Base-by-base conservation (phyloP, 2,329 filamentous ascomycete genomes). In the Gyromitra esculenta region DNA sequence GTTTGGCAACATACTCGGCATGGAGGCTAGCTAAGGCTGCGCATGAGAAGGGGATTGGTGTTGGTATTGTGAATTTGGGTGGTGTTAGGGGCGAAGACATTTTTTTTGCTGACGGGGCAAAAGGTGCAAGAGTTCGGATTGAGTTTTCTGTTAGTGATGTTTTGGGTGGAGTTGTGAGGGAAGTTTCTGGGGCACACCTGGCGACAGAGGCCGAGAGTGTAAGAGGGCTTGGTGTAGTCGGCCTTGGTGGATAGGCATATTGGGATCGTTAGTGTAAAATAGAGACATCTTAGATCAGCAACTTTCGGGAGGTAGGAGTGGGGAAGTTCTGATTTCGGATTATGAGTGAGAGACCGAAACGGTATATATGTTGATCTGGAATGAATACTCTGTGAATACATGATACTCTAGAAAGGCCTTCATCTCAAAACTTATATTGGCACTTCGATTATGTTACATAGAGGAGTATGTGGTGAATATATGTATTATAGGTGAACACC, bases 1-100 rank as follows among this genome's bases (percentile, higher is more conserved):
- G 93, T 77, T 87, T 98, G 62, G 96, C 96, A 5, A 98, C 96
- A 0, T 98, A 97, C 83, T 97, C 94, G 9, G 96, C 96, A 0
- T 99, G 94, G 94, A 87, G 95, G 74, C 84, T 99, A 70, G 93
- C 92, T 1, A 95, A 94, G 85, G 86, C 91, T 75, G 96, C 95
- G 39, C 91, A 91, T 80, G 92, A 96, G 80, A 88, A 90, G 78
- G 90, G 90, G 0, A 95, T 96, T 89, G 91, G 93, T 15, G 92
- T 98, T 82, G 94, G 91, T 0, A 90, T 97, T 54, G 85, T 97
- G 75, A 98, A 97, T 81, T 87, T 97, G 75, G 92, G 93, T n/a
- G 92, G 93, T 8, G 90, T 94, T 35, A 87, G 92, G 80, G 91
- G 92, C 15, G 92, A 96, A 82, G 91, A 93, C n/a, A 84, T 84